A percentile compares a stretch with the other conserved stretches of the same genome.
These are phyloP conservation scores for Musa balbisiana DNA, from an alignment of 202 grass and related monocot species.

Conservation along the genomic window DNA sequence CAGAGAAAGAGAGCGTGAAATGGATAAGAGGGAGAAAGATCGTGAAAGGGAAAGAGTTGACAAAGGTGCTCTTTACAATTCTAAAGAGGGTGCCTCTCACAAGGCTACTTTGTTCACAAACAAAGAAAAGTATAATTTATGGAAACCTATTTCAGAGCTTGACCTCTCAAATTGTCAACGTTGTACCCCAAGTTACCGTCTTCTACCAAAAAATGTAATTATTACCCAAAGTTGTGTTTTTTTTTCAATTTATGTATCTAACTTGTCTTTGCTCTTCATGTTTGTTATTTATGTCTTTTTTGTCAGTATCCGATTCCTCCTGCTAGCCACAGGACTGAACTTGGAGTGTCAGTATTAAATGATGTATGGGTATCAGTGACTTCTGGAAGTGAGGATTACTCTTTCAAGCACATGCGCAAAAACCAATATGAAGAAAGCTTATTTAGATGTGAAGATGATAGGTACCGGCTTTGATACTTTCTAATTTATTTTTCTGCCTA, in stretches of 20 bases:
- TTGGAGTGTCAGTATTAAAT: slow-evolving; percentile 70
- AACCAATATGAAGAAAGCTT: slow-evolving; percentile 99
- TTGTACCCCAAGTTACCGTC: slow-evolving; percentile 89
- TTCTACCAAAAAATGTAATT: slow-evolving; percentile 87
- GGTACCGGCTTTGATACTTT: slow-evolving; percentile 23
- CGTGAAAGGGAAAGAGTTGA: slow-evolving; percentile 43
- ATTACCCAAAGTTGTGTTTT: background rate
- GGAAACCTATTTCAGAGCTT: slow-evolving; percentile 92
- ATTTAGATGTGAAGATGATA: slow-evolving; percentile 95
- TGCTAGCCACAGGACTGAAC: slow-evolving; percentile 62
- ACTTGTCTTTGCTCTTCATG: slow-evolving; percentile 2
- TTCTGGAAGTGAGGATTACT: slow-evolving; percentile 98
- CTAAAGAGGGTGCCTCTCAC: slow-evolving; percentile 49
- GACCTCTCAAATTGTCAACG: slow-evolving; percentile 86
- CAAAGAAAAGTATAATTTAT: slow-evolving; percentile 90
- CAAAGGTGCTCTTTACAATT: slow-evolving; percentile 24
- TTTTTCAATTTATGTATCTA: background rate
- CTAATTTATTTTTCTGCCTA: background rate
- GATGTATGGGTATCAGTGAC: slow-evolving; percentile 94
- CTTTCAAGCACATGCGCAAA: slow-evolving; percentile 96
- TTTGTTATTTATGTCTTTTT: slow-evolving; percentile 22
- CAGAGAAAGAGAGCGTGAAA: slow-evolving; percentile 52
- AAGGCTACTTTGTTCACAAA: slow-evolving; percentile 43
- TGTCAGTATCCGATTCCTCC: slow-evolving; percentile 75
- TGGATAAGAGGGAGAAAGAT: slow-evolving; percentile 64